Base-by-base conservation (phyloP, 2,329 filamentous ascomycete genomes). In the Podosphaera xanthii region DNA sequence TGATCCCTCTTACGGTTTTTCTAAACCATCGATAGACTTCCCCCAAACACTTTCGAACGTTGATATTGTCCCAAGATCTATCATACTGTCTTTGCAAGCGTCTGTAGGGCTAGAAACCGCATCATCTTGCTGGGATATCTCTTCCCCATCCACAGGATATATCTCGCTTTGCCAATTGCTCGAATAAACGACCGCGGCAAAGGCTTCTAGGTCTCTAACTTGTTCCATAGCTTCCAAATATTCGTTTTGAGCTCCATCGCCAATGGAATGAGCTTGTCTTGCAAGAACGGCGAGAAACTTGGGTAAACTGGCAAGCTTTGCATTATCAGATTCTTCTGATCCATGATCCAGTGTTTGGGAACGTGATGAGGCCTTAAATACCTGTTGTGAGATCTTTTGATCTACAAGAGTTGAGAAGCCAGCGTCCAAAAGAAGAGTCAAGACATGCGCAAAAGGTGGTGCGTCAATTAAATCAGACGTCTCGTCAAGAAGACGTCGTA, bases 391-490 rank as follows among this genome's bases (percentile, higher is more conserved):
- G 59, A 96, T 79, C 71, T 92, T 92, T 66, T 80, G 77, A 67
- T 96, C 86, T 34, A 95, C 78, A 14, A 98, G 78, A 33, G 84
- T 80, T 2, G 86, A 86, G 72, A 96, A 98, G 59, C 84, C 86
- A 53, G 88, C 79, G 70, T 97, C 90, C 61, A 97, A 84, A 59
- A 96, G 78, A 60, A 87, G 81, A 1, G 85, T 87, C 52, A 96
- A 77, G 42, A 98, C 89, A 67, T 89, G 84, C 0, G 83, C 80
- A 71, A 97, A 97, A 42, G 87, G 80, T 0, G 92, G 92, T 1
- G 92, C 96, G 68, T 98, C 92, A 68, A 97, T 84, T 33, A 98
- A 79, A 69, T 98, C 92, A 46, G 91, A 87, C 1, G 92, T 97
- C 74, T 98, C 92, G 69, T 98, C 91, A 0, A 98, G 79, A 30